Conservation (phyloP, 768 basidiomycete genomes). For the Hypsizygus marmoreus region DNA sequence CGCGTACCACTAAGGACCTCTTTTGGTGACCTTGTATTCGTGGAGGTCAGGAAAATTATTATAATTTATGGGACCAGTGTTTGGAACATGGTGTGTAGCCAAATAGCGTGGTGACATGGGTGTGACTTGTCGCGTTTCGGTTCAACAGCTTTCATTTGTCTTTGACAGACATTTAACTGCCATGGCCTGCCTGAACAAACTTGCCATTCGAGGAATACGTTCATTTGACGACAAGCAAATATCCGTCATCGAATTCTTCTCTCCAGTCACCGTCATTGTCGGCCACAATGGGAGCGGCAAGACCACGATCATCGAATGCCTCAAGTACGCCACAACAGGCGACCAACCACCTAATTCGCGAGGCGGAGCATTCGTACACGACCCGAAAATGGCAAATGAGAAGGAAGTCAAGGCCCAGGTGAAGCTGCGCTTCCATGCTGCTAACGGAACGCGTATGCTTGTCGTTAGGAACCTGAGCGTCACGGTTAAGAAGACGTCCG, state of each 20-base stretch:
- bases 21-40: no score
- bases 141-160: background rate
- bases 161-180: conserved; percentile 4
- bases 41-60: no score
- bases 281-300: conserved; percentile 99
- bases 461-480: conserved; percentile 91
- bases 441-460: conserved; percentile 88
- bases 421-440: conserved; percentile 88
- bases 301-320: conserved; percentile 98
- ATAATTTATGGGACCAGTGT: no score
- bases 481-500: conserved; percentile 85
- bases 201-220: conserved; percentile 91
- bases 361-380: conserved; percentile 98
- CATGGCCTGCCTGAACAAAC: conserved; percentile 88
- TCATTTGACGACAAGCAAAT: conserved; percentile 96
- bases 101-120: conserved; percentile 7
- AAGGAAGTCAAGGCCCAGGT: conserved; percentile 99
- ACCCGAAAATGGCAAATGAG: conserved; percentile 99
- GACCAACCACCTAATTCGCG: conserved; percentile 97
- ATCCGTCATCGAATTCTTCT: conserved; percentile 94
- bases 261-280: conserved; percentile 96
- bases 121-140: conserved; percentile 17
- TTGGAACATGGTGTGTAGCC: background rate
- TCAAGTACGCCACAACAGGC: conserved; percentile 98
- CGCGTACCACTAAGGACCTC: no score